These are phyloP conservation scores for Nemania abortiva DNA, from an alignment of 2,329 filamentous ascomycete genomes.

Conservation along the genomic window DNA sequence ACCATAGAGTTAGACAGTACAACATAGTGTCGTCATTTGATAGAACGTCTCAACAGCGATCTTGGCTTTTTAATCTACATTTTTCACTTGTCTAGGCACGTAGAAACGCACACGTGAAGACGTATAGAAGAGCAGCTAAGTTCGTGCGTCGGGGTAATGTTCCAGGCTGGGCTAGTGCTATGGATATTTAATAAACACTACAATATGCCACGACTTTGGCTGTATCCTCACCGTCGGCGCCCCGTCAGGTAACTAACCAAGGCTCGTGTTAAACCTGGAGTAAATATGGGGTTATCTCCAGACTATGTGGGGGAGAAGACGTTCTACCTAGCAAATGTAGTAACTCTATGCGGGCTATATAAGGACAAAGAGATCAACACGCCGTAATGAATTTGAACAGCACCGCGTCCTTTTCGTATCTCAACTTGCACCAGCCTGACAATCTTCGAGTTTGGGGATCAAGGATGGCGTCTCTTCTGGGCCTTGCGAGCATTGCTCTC, in stretches of 20 bases:
- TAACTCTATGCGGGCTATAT: background rate
- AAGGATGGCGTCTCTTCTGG: conserved; percentile 14
- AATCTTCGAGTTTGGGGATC: background rate
- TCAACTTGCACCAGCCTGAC: background rate
- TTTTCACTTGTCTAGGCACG: background rate
- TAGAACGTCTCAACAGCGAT: background rate
- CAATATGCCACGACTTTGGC: background rate
- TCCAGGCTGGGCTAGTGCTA: background rate
- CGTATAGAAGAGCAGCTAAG: conserved; percentile 3
- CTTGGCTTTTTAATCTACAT: background rate
- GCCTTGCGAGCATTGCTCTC: conserved; percentile 17
- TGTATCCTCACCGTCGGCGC: background rate
- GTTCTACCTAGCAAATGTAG: background rate
- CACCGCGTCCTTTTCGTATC: background rate
- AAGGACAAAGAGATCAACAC: conserved; percentile 3
- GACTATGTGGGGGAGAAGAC: background rate
- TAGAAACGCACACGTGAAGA: background rate
- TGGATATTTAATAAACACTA: background rate
- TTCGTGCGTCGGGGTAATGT: background rate
- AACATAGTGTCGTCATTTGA: background rate
- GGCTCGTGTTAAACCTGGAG: background rate
- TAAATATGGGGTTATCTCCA: conserved; percentile 3
- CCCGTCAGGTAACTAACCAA: background rate
- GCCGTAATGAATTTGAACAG: background rate
- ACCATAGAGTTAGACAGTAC: background rate